A percentile compares a stretch with the other conserved stretches of the same genome.
Evolutionary conservation across 2,329 filamentous ascomycete species (phyloP).

Genomic region (Neoarthrinium moseri): DNA sequence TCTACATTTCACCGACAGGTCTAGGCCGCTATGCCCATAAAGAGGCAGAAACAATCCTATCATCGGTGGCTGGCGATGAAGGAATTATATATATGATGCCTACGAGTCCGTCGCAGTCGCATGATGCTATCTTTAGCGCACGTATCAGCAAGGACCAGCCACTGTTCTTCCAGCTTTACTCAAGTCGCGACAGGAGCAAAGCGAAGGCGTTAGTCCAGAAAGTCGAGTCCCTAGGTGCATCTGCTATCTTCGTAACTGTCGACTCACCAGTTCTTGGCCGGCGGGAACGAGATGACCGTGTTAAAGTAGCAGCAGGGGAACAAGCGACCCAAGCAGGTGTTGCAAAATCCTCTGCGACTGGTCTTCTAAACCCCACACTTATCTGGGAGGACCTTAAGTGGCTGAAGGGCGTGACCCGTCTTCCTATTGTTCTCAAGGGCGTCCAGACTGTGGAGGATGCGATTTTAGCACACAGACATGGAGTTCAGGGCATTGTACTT

Average conservation of each 20-base stretch:
- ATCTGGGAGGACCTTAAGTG: slow-evolving; percentile 13
- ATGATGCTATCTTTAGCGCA: slow-evolving; percentile 10
- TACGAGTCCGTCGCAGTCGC: slow-evolving; percentile 22
- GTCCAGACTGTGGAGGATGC: slow-evolving; percentile 12
- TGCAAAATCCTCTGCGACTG: slow-evolving; percentile 6
- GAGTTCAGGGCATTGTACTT: slow-evolving; percentile 11
- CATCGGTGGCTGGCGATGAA: slow-evolving; percentile 43
- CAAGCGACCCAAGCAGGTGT: slow-evolving; percentile 7
- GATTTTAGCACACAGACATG: slow-evolving; percentile 5
- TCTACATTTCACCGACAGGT: slow-evolving; percentile 51
- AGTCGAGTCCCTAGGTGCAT: slow-evolving; percentile 45
- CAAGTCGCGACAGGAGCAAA: slow-evolving; percentile 48
- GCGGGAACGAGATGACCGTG: slow-evolving; percentile 12
- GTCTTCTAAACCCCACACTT: slow-evolving; percentile 10
- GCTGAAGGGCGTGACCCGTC: slow-evolving; percentile 6
- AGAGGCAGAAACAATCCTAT: slow-evolving; percentile 51
- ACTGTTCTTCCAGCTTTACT: slow-evolving; percentile 57
- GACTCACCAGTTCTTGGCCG: slow-evolving; percentile 54
- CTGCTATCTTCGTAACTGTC: slow-evolving; percentile 49
- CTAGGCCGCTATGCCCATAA: slow-evolving; percentile 48
- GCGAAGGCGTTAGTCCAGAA: slow-evolving; percentile 43
- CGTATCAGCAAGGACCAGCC: slow-evolving; percentile 21
- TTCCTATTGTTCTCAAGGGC: slow-evolving; percentile 14
- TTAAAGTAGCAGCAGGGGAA: background rate
- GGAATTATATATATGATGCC: slow-evolving; percentile 49